Percentiles rank a stretch among this genome's conserved stretches.
Evolutionary conservation across 768 basidiomycete genomes (phyloP).

Genomic region (Amanita subjunquillea): DNA sequence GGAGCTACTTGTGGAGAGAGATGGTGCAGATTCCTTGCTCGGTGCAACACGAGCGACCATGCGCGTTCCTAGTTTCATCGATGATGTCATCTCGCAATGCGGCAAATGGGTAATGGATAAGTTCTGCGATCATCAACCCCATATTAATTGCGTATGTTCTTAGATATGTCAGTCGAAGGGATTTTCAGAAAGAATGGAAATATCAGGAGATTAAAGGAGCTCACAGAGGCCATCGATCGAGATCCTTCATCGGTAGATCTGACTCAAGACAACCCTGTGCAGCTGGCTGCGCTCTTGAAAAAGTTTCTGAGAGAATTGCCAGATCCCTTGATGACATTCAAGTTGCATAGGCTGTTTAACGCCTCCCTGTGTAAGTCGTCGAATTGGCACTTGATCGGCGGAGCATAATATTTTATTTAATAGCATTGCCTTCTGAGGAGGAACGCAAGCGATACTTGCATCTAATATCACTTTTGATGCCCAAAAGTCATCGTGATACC

Average conservation of each 20-base stretch:
- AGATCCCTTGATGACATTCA: slow-evolving; percentile 92
- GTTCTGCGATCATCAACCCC: background rate
- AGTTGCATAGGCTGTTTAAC: slow-evolving; percentile 81
- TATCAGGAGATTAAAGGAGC: slow-evolving; percentile 83
- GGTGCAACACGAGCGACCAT: slow-evolving; percentile 81
- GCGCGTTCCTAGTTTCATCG: slow-evolving; percentile 93
- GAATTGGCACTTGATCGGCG: background rate
- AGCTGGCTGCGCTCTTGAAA: slow-evolving; percentile 92
- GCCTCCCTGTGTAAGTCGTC: slow-evolving; percentile 70
- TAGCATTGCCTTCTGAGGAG: slow-evolving; percentile 62
- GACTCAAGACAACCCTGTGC: slow-evolving; percentile 91
- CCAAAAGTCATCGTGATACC: slow-evolving; percentile 92
- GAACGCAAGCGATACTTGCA: slow-evolving; percentile 83
- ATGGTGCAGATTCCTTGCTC: slow-evolving; percentile 90
- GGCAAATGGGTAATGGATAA: slow-evolving; percentile 81
- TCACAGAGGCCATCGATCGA: slow-evolving; percentile 90
- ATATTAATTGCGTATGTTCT: slow-evolving; percentile 6
- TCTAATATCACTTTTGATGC: slow-evolving; percentile 75
- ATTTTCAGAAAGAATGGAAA: slow-evolving; percentile 99
- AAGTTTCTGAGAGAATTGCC: slow-evolving; percentile 95
- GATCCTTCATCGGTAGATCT: slow-evolving; percentile 88
- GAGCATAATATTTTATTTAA: slow-evolving; percentile 7
- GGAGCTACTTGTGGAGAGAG: slow-evolving; percentile 86
- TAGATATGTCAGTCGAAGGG: slow-evolving; percentile 98
- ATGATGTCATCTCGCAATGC: slow-evolving; percentile 98